Percentiles rank a stretch among this genome's conserved stretches.
Conservation (phyloP, 140 eudicot species). For the Stevia rebaudiana region DNA sequence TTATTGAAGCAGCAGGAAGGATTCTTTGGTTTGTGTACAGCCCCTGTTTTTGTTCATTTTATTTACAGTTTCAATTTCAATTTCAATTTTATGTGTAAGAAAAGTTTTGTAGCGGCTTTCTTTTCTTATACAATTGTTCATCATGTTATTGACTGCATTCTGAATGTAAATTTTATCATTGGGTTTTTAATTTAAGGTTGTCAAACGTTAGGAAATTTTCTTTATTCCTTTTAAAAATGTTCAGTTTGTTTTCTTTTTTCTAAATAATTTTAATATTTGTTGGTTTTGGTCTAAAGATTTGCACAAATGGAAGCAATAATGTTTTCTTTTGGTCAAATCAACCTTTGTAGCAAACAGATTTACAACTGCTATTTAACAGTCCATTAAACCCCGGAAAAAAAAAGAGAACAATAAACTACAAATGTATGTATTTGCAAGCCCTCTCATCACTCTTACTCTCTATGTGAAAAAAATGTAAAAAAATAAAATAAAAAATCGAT, state of each 20-base stretch:
- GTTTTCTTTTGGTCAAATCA: too few relatives aligned
- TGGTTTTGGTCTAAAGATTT: not conserved
- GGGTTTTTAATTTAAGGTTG: constrained; percentile 18
- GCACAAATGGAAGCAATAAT: not conserved
- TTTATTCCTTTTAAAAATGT: too few relatives aligned
- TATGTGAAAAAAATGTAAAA: constrained; percentile 16
- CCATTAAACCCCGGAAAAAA: constrained; percentile 15
- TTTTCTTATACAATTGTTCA: constrained; percentile 28
- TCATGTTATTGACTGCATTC: constrained; percentile 25
- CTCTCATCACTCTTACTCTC: constrained; percentile 40
- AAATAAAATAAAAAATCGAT: not conserved
- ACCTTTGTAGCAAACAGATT: not conserved
- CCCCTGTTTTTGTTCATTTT: constrained; percentile 38
- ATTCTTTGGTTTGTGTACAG: constrained; percentile 57
- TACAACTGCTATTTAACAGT: constrained; percentile 28
- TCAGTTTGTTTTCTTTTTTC: too few relatives aligned
- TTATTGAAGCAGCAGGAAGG: constrained; percentile 12
- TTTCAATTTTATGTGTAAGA: constrained; percentile 44
- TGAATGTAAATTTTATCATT: constrained; percentile 33
- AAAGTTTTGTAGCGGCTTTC: constrained; percentile 77
- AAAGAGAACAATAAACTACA: constrained; percentile 17
- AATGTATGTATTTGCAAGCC: constrained; percentile 16
- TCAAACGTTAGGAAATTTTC: not conserved
- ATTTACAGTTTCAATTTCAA: not conserved
- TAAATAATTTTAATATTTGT: too few relatives aligned